phyloP scores from a whole-genome alignment of 805 yeast species.

The Candida argentea region DNA sequence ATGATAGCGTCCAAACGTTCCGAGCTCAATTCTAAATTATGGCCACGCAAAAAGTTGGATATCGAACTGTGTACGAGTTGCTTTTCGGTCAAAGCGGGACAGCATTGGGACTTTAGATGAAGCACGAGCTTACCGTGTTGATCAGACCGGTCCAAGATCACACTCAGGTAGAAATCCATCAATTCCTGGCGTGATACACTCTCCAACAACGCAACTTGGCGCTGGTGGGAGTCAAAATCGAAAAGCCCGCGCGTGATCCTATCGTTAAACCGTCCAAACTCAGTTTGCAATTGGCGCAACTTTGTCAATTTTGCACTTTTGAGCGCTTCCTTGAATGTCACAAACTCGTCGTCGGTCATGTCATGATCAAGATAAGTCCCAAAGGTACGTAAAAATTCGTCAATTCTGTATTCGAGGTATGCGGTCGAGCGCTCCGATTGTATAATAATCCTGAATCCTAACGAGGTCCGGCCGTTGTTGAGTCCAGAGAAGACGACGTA shows the following conservation, averaged over 20 bases:
- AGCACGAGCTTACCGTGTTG: slow-evolving; percentile 13
- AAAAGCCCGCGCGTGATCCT: slow-evolving; percentile 68
- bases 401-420: slow-evolving; percentile 70
- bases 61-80: slow-evolving; percentile 18
- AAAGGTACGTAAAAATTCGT: slow-evolving; percentile 46
- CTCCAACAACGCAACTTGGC: slow-evolving; percentile 48
- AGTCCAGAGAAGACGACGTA: slow-evolving; percentile 83
- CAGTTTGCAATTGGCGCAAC: slow-evolving; percentile 71
- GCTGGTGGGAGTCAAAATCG: slow-evolving; percentile 53
- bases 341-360: slow-evolving; percentile 56
- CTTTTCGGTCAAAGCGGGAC: slow-evolving; percentile 9
- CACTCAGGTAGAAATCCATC: slow-evolving; percentile 39
- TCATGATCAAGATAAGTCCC: slow-evolving; percentile 31
- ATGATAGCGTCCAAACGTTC: slow-evolving; percentile 15
- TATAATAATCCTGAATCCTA: slow-evolving; percentile 63
- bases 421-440: slow-evolving; percentile 76
- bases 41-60: slow-evolving; percentile 15
- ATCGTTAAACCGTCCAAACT: slow-evolving; percentile 53
- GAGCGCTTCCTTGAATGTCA: slow-evolving; percentile 60
- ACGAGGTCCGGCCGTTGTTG: slow-evolving; percentile 57
- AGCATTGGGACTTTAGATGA: slow-evolving; percentile 45
- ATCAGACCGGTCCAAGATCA: slow-evolving; percentile 17
- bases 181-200: slow-evolving; percentile 48
- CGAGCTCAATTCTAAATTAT: slow-evolving; percentile 12
- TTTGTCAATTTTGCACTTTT: slow-evolving; percentile 57